Evolutionary conservation across 2,329 filamentous ascomycete genomes (phyloP).

Genomic region (Magnaporthiopsis rhizophila): DNA sequence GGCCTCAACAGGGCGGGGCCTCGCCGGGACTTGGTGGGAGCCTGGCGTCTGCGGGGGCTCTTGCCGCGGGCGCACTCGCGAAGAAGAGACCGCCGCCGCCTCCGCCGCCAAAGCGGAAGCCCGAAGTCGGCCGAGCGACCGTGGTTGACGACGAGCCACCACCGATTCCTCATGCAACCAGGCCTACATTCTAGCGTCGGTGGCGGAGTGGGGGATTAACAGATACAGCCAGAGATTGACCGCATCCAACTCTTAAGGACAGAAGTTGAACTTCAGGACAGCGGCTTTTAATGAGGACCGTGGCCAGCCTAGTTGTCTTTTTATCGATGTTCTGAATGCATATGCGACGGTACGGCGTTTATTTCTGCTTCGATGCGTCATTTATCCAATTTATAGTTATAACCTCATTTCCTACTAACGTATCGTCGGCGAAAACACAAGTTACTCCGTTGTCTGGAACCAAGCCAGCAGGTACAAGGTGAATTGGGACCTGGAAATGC

Average conservation of each 20-base stretch:
- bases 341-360: not conserved
- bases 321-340: not conserved
- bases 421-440: too few relatives aligned
- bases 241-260: not conserved
- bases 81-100: constrained; percentile 48
- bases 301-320: not conserved
- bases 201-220: not conserved
- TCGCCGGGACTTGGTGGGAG: not conserved
- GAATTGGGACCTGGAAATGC: not conserved
- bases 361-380: not conserved
- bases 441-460: not conserved
- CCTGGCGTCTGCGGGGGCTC: constrained; percentile 1
- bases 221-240: too few relatives aligned
- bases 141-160: constrained; percentile 16
- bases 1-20: not conserved
- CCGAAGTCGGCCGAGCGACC: constrained; percentile 12
- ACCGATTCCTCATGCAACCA: not conserved
- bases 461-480: not conserved
- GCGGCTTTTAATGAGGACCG: not conserved
- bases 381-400: too few relatives aligned
- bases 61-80: constrained; percentile 16
- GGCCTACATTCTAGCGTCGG: not conserved
- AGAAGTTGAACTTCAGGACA: too few relatives aligned
- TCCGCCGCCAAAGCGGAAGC: constrained; percentile 47
- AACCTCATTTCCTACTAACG: too few relatives aligned